Base-by-base conservation (phyloP, 73 alveolate species). In the Durusdinium trenchii region DNA sequence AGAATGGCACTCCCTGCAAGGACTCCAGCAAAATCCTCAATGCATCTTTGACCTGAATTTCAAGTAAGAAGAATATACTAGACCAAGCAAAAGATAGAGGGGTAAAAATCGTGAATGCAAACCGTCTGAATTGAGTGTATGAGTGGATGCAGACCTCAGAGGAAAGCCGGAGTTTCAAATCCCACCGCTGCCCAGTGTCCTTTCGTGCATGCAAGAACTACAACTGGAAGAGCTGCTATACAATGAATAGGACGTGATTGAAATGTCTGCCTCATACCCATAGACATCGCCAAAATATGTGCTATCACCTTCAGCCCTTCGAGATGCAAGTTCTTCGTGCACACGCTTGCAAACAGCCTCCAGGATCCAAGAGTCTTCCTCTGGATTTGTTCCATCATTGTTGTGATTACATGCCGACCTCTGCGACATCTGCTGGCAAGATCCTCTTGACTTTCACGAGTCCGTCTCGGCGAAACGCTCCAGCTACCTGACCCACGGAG, bases 111-210 rank as follows among this genome's bases (percentile, higher is more conserved):
- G 35, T 10, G 7, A 52, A 32, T 62, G 30, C 52, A 20, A 84
- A 67, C 20, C 94, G 3, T 47, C 26, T 82, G n/a, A n/a, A n/a
- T n/a, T n/a, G n/a, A n/a, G n/a, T n/a, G n/a, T n/a, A n/a, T n/a
- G n/a, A n/a, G n/a, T 6, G 48, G 92, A 82, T 6, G 60, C 47
- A 6, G 47, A 48, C 92, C 79, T 89, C 96, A 67, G 60, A 10
- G 3, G 96, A 89, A 26, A 89, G 86, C 73, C 47, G 96, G 86
- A 89, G 96, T 42, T 89, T 89, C 54, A 89, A 50, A 48, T 89
- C 96, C 96, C 96, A 89, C 26, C 96, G 96, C n/a, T 89, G 85
- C 52, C 96, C 96, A 7, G 79, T 30, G 61, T 89, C 96, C 96
- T 89, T 16, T 26, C 51, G 54, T n/a, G 51, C n/a, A 12, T 35